phyloP scores from a whole-genome alignment of 495 filamentous ascomycete genomes.

The Peziza echinospora region DNA sequence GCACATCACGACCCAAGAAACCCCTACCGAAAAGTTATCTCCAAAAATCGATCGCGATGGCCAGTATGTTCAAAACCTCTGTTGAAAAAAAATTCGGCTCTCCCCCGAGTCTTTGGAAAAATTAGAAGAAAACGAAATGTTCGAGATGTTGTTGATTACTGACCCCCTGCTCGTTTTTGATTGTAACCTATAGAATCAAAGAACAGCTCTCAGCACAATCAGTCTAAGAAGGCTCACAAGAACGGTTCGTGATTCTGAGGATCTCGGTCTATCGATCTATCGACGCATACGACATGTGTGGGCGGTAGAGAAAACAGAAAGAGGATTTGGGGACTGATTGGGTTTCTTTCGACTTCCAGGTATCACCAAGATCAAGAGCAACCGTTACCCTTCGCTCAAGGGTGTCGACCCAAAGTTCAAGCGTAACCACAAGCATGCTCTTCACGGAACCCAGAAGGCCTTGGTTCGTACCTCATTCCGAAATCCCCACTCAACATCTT shows the following conservation, averaged over 20 bases:
- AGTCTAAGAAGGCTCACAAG: constrained; percentile 84
- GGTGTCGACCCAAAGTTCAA: constrained; percentile 99
- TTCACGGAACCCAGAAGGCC: constrained; percentile 94
- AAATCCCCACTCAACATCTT: constrained; percentile 3
- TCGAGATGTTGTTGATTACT: background rate
- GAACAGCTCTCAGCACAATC: constrained; percentile 98
- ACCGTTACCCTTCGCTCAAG: constrained; percentile 94
- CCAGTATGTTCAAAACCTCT: constrained; percentile 20
- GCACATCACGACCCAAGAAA: too few relatives aligned
- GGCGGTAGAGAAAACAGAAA: too few relatives aligned
- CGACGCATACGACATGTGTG: too few relatives aligned
- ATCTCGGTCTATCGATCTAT: background rate
- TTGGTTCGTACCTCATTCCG: constrained; percentile 75
- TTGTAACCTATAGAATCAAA: too few relatives aligned
- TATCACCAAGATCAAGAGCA: constrained; percentile 99
- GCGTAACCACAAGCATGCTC: constrained; percentile 96
- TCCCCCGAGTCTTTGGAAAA: too few relatives aligned
- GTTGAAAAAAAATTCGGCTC: too few relatives aligned
- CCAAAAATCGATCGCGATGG: constrained; percentile 31
- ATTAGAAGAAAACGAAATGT: too few relatives aligned
- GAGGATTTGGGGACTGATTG: constrained; percentile 20
- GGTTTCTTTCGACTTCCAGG: constrained; percentile 24
- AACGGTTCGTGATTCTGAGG: constrained; percentile 48
- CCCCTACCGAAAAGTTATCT: background rate
- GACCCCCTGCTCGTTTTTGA: too few relatives aligned